These are phyloP conservation scores for Colletotrichum endophyticum DNA, from an alignment of 2,329 filamentous ascomycete genomes.

Conservation along the genomic window DNA sequence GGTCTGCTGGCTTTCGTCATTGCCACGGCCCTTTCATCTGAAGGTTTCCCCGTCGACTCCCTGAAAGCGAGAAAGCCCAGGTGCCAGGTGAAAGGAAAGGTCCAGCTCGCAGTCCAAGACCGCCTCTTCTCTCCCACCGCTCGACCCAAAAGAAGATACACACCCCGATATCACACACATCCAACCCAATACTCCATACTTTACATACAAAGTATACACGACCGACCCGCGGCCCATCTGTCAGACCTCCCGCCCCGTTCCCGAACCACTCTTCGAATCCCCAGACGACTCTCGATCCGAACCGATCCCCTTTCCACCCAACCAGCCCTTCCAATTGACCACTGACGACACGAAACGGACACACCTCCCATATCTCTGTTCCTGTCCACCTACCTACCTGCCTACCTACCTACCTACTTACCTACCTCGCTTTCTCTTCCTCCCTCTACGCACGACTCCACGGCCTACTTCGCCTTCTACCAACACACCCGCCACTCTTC, in stretches of 20 bases:
- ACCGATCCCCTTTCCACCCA: conserved; percentile 6
- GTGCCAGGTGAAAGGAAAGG: not conserved
- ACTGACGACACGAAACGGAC: not conserved
- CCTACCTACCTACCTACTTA: not conserved
- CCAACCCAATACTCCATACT: not conserved
- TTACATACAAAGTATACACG: not conserved
- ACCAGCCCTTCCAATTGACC: conserved; percentile 4
- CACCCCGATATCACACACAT: not conserved
- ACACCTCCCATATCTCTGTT: not conserved
- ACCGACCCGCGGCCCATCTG: not conserved
- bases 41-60: conserved; percentile 11
- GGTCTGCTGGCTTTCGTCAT: conserved; percentile 17
- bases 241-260: not conserved
- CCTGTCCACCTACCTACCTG: not conserved
- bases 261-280: not conserved
- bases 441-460: not conserved
- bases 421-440: not conserved
- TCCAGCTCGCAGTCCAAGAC: not conserved
- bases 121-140: not conserved
- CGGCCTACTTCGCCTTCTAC: not conserved
- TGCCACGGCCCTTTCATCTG: conserved; percentile 20
- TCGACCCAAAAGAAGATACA: not conserved
- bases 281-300: conserved; percentile 12
- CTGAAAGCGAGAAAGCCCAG: not conserved
- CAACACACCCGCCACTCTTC: not conserved